Percentiles rank a stretch among this genome's conserved stretches.
Conservation (phyloP, 805 yeast genomes). For the Kodamaea kaohsiungensis region DNA sequence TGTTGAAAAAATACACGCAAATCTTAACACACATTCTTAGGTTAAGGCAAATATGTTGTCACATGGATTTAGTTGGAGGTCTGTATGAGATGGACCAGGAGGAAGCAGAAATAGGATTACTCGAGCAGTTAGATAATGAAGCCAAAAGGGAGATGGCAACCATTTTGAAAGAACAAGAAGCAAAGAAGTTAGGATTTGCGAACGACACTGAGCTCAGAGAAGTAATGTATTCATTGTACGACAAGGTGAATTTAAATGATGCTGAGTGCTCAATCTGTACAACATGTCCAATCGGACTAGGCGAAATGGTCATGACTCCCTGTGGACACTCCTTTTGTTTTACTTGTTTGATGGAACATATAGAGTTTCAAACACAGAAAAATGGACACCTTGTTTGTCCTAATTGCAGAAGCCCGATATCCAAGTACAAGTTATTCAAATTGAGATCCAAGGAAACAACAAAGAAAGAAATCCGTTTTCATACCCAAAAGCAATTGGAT, state of each 20-base stretch:
- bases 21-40: slow-evolving; percentile 82
- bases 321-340: slow-evolving; percentile 85
- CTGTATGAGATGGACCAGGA: slow-evolving; percentile 56
- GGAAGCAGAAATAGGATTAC: slow-evolving; percentile 4
- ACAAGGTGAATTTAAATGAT: slow-evolving; percentile 35
- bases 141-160: neutral
- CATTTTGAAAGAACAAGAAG: slow-evolving; percentile 8
- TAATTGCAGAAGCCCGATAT: slow-evolving; percentile 63
- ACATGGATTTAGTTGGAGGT: slow-evolving; percentile 62
- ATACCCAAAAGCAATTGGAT: slow-evolving; percentile 24
- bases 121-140: slow-evolving; percentile 4
- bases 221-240: slow-evolving; percentile 30
- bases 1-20: slow-evolving; percentile 71
- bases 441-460: slow-evolving; percentile 30
- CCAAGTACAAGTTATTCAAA: slow-evolving; percentile 49
- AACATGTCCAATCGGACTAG: slow-evolving; percentile 56
- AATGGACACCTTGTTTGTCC: slow-evolving; percentile 63
- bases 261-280: slow-evolving; percentile 88
- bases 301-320: slow-evolving; percentile 60
- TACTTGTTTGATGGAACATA: slow-evolving; percentile 70
- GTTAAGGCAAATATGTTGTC: slow-evolving; percentile 87
- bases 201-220: slow-evolving; percentile 23
- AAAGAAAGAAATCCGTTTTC: slow-evolving; percentile 29
- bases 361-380: slow-evolving; percentile 61
- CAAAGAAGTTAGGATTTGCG: slow-evolving; percentile 17